Conservation (phyloP, 495 filamentous ascomycete species). For the Penicillium odoratum region DNA sequence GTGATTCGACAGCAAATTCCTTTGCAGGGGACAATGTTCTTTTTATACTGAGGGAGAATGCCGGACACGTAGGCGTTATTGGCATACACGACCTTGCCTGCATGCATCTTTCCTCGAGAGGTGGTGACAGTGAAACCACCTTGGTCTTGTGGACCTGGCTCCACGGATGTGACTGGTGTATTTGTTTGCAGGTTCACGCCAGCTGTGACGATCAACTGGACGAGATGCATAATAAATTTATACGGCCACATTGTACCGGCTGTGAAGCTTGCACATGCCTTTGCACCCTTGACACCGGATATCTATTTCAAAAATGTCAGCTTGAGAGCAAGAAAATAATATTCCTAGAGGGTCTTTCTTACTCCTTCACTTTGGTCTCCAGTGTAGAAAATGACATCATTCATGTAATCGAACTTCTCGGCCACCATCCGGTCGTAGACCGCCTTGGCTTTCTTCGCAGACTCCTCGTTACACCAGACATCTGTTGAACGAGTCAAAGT, state of each 20-base stretch:
- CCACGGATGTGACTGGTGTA: constrained; percentile 53
- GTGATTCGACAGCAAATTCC: constrained; percentile 64
- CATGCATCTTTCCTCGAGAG: constrained; percentile 50
- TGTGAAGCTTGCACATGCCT: constrained; percentile 32
- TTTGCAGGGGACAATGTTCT: constrained; percentile 59
- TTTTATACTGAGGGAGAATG: constrained; percentile 55
- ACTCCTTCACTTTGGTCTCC: constrained; percentile 33
- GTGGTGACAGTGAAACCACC: constrained; percentile 54
- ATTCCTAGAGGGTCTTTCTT: constrained; percentile 2
- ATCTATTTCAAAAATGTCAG: constrained; percentile 14
- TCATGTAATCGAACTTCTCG: constrained; percentile 27
- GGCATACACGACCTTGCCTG: constrained; percentile 60
- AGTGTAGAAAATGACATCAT: constrained; percentile 30
- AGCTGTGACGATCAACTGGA: constrained; percentile 50
- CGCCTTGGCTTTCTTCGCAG: constrained; percentile 28
- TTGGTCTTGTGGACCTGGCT: constrained; percentile 15
- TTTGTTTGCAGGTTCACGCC: constrained; percentile 63
- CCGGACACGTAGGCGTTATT: constrained; percentile 72
- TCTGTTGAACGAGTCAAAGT: constrained; percentile 37
- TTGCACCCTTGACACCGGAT: constrained; percentile 34
- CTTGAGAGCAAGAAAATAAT: no score
- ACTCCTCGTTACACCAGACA: constrained; percentile 35
- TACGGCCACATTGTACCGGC: constrained; percentile 68
- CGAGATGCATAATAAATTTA: constrained; percentile 59
- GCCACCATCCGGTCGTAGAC: constrained; percentile 30